Percentiles rank a stretch among this genome's conserved stretches.
Conservation (phyloP, 2,329 filamentous ascomycete species). For the Hymenoscyphus occultus region DNA sequence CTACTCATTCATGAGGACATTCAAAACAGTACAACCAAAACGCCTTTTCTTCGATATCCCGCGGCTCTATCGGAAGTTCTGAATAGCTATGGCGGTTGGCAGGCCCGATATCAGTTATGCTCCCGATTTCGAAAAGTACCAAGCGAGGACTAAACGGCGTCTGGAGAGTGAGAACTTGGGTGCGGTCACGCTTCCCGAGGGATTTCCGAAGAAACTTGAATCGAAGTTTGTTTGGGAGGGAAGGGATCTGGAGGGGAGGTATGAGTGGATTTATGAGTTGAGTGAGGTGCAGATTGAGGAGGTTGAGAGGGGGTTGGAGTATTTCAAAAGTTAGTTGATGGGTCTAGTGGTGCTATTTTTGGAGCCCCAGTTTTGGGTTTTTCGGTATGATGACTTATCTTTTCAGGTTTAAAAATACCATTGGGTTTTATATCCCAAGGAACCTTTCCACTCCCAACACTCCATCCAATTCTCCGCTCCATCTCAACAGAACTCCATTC, state of each 20-base stretch:
- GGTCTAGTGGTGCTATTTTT: neutral
- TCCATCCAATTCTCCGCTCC: conserved; percentile 35
- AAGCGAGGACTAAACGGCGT: conserved; percentile 47
- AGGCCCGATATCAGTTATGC: conserved; percentile 58
- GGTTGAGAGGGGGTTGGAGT: conserved; percentile 41
- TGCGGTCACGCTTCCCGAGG: conserved; percentile 42
- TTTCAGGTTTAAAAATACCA: conserved; percentile 21
- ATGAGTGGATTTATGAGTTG: conserved; percentile 53
- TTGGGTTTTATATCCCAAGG: conserved; percentile 45
- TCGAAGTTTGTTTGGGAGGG: conserved; percentile 58
- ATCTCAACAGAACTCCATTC: conserved; percentile 39
- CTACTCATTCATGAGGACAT: neutral
- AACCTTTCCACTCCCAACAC: conserved; percentile 42
- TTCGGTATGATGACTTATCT: conserved; percentile 9
- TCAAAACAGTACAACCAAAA: neutral
- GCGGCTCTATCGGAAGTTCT: too few relatives aligned
- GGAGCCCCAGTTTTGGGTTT: neutral
- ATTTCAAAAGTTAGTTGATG: conserved; percentile 38
- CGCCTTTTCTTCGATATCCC: neutral
- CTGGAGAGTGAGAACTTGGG: conserved; percentile 42
- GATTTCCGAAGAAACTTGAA: conserved; percentile 48
- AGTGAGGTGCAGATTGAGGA: conserved; percentile 47
- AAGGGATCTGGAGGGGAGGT: conserved; percentile 44
- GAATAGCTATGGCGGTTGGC: conserved; percentile 4
- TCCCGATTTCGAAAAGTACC: conserved; percentile 53